Base-by-base conservation (phyloP, 1,284 basidiomycete genomes). In the Phenoliferia sp. region DNA sequence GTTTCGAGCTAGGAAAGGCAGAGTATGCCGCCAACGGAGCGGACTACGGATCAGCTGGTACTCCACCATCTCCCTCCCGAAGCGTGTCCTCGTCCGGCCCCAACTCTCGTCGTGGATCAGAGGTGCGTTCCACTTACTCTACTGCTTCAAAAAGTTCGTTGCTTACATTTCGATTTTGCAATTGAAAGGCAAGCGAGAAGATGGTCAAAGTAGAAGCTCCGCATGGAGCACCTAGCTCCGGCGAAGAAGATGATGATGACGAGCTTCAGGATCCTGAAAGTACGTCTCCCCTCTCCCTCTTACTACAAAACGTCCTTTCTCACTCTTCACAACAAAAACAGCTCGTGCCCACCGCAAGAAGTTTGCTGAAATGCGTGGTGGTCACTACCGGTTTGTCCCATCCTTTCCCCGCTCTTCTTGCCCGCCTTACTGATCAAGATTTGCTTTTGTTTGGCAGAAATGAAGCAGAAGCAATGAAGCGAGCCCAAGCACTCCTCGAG, bases 1-100 rank as follows among this genome's bases (percentile, higher is more conserved):
- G 75, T n/a, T 74, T 76, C 61, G 72, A 72, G 32, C 70, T 76
- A 33, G 74, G 75, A 50, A 44, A 58, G n/a, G 59, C 69, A 3
- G 70, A 71, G 10, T 62, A 54, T 12, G 19, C 44, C 29, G 58
- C 34, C 33, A 34, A 22, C 12, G 59, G 32, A 7, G 31, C 19
- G n/a, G 52, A 58, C 19, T 57, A 57, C 55, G 28, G 17, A 19
- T 19, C 48, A 19, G 39, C 26, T 4, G 15, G 44, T 35, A 48
- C 39, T 31, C 48, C 28, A 29, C 54, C 60, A 54, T 17, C 36
- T 28, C 32, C 26, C 28, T 12, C 59, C 35, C 17, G 15, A 29
- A 35, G 34, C 63, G 17, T 33, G 60, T 4, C 29, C 33, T 15
- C 44, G 29, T 52, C 63, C 59, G 28, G 56, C 15, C 33, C 36